These are phyloP conservation scores for Phyllosticta capitalensis DNA, from an alignment of 2,329 filamentous ascomycete genomes.

Conservation along the genomic window DNA sequence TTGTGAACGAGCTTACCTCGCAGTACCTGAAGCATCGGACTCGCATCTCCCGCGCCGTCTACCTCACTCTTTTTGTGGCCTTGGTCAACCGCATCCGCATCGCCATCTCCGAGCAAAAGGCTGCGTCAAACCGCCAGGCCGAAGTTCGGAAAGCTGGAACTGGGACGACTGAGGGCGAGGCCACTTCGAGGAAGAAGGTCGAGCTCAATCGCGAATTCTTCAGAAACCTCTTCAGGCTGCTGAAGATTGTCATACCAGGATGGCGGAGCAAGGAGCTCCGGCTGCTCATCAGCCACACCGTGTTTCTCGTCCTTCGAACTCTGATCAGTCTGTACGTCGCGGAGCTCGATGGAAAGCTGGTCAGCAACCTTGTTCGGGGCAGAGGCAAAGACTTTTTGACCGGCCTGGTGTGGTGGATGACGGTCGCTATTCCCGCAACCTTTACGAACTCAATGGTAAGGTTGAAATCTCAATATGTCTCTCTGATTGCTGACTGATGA, in stretches of 20 bases:
- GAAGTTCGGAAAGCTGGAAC: constrained; percentile 44
- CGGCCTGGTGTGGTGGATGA: constrained; percentile 95
- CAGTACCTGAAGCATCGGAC: constrained; percentile 31
- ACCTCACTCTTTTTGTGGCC: constrained; percentile 32
- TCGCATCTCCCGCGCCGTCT: constrained; percentile 33
- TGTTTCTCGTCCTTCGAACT: constrained; percentile 84
- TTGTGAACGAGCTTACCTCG: constrained; percentile 28
- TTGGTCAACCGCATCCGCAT: constrained; percentile 70
- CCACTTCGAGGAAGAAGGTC: constrained; percentile 59
- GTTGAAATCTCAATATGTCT: not conserved
- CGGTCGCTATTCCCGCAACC: constrained; percentile 88
- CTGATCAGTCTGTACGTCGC: constrained; percentile 93
- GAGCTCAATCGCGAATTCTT: constrained; percentile 87
- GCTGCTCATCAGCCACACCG: constrained; percentile 78
- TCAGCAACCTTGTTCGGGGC: constrained; percentile 84
- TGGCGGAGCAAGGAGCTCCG: constrained; percentile 83
- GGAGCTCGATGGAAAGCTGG: constrained; percentile 86
- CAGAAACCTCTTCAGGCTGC: constrained; percentile 63
- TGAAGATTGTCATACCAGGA: constrained; percentile 82
- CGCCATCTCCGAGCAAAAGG: constrained; percentile 89
- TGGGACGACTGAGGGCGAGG: constrained; percentile 25
- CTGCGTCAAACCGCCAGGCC: constrained; percentile 61
- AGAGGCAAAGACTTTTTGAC: constrained; percentile 83
- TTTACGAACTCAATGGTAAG: constrained; percentile 96
- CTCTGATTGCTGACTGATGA: constrained; percentile 14